Percentiles rank a stretch among this genome's conserved stretches.
phyloP scores from a whole-genome alignment of 306 rosid species.

The Malus fusca region DNA sequence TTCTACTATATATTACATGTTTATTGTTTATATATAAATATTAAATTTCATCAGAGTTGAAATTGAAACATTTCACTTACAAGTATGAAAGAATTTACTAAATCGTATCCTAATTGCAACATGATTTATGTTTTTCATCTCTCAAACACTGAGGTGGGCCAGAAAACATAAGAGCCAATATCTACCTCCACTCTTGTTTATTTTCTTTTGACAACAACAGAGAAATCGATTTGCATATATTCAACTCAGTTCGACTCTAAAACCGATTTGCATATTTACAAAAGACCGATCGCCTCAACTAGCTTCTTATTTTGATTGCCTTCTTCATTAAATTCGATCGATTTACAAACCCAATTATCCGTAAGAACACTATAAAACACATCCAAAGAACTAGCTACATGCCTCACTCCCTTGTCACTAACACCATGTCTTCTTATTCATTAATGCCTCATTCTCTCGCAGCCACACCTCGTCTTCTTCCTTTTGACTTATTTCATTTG shows the following conservation, averaged over 20 bases:
- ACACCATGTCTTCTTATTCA: neutral
- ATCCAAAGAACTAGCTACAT: too few relatives aligned
- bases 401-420: too few relatives aligned
- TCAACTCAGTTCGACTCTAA: too few relatives aligned
- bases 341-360: neutral
- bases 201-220: neutral
- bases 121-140: too few relatives aligned
- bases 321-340: too few relatives aligned
- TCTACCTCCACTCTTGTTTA: neutral
- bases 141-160: neutral
- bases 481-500: neutral
- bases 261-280: neutral
- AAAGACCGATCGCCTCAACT: neutral
- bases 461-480: neutral
- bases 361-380: neutral
- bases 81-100: too few relatives aligned
- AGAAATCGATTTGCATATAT: too few relatives aligned
- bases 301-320: neutral
- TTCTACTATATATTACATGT: neutral
- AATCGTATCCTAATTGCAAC: neutral
- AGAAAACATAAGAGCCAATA: neutral
- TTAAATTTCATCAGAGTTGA: too few relatives aligned
- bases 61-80: too few relatives aligned
- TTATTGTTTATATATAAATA: too few relatives aligned
- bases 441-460: neutral